Evolutionary conservation across 768 basidiomycete genomes (phyloP).

Genomic region (Mycena capillaripes): DNA sequence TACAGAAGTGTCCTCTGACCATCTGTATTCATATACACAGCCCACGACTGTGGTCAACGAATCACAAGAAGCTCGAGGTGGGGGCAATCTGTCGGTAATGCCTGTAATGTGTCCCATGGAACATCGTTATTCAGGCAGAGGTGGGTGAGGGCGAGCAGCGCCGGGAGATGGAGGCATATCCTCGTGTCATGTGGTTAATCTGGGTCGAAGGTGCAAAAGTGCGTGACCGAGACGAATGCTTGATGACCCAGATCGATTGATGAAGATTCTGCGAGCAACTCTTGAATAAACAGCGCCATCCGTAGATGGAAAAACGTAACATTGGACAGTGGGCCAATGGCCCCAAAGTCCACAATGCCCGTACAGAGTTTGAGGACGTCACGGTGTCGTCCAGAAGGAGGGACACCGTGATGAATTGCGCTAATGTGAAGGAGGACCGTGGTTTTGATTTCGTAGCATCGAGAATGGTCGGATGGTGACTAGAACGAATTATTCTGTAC

Average conservation of each 20-base stretch:
- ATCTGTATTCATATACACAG: background rate
- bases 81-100: background rate
- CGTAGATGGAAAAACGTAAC: background rate
- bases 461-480: background rate
- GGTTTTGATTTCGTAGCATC: background rate
- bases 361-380: background rate
- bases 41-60: background rate
- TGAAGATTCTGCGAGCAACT: background rate
- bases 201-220: conserved; percentile 14
- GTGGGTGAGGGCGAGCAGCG: conserved; percentile 21
- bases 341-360: background rate
- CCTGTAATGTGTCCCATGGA: background rate
- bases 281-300: background rate
- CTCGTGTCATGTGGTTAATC: background rate
- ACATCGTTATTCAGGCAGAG: conserved; percentile 5
- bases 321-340: background rate
- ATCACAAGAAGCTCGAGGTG: conserved; percentile 1
- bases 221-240: conserved; percentile 9
- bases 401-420: conserved; percentile 1
- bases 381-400: background rate
- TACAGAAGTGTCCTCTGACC: background rate
- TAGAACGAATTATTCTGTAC: background rate
- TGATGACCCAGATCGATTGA: conserved; percentile 1
- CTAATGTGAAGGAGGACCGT: background rate
- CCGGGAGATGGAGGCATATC: background rate